phyloP scores from a whole-genome alignment of 345 rosid species.

The Gossypium sturtianum region DNA sequence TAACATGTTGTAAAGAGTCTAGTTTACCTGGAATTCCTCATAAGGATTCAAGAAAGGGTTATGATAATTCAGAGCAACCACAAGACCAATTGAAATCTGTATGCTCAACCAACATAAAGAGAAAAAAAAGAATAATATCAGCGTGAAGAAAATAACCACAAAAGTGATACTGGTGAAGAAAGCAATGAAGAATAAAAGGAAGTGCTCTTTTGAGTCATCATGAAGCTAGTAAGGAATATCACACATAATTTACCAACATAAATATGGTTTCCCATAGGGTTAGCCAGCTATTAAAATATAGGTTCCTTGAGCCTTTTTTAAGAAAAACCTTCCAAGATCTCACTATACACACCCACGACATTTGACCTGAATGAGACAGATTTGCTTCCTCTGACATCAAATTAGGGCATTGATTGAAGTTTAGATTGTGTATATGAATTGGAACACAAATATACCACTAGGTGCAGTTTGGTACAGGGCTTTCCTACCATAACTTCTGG shows the following conservation, averaged over 20 bases:
- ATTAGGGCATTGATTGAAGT: too few relatives aligned
- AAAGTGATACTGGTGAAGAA: background rate
- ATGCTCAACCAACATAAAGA: conserved; percentile 21
- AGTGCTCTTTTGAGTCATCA: background rate
- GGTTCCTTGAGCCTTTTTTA: too few relatives aligned
- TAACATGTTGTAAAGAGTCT: background rate
- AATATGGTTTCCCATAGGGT: background rate
- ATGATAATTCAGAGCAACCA: conserved; percentile 80
- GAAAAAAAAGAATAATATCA: conserved; percentile 14
- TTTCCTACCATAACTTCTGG: too few relatives aligned
- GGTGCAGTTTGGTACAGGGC: too few relatives aligned
- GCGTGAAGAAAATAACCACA: background rate
- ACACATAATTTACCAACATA: background rate
- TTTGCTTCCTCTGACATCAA: too few relatives aligned
- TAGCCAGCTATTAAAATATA: too few relatives aligned
- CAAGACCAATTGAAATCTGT: conserved; percentile 85
- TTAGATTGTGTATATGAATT: too few relatives aligned
- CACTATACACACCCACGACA: too few relatives aligned
- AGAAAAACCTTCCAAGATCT: too few relatives aligned
- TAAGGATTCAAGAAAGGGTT: conserved; percentile 84
- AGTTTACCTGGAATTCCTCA: conserved; percentile 83
- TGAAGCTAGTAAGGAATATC: background rate
- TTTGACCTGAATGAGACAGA: too few relatives aligned
- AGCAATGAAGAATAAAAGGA: background rate
- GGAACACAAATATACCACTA: too few relatives aligned